Evolutionary conservation across 2,329 filamentous ascomycete species (phyloP).

Genomic region (Lachnellula subtilissima): DNA sequence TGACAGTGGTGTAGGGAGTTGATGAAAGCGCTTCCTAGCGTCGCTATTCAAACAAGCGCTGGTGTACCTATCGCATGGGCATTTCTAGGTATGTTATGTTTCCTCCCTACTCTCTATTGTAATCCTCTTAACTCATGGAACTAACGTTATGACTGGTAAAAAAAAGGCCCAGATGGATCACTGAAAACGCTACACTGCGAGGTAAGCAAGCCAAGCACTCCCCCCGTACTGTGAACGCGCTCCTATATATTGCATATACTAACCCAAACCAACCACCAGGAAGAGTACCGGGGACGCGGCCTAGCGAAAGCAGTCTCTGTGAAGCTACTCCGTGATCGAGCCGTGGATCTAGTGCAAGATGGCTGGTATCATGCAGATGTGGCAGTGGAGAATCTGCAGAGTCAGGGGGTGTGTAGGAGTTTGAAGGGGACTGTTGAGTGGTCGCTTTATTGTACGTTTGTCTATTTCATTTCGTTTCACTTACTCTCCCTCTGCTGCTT

Average conservation of each 20-base stretch:
- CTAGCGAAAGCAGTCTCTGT: conserved; percentile 57
- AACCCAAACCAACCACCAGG: conserved; percentile 30
- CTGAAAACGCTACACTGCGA: conserved; percentile 58
- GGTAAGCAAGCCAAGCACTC: conserved; percentile 23
- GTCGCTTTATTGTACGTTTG: conserved; percentile 6
- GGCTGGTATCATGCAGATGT: conserved; percentile 61
- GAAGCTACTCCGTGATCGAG: conserved; percentile 51
- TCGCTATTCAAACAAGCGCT: conserved; percentile 39
- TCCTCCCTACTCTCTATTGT: not conserved
- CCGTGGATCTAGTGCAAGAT: conserved; percentile 41
- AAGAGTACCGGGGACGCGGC: conserved; percentile 54
- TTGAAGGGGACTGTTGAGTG: conserved; percentile 45
- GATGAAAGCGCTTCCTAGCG: conserved; percentile 42
- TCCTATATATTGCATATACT: not conserved
- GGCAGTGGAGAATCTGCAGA: conserved; percentile 53
- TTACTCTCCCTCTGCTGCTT: too few relatives aligned
- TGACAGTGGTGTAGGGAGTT: too few relatives aligned
- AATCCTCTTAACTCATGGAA: too few relatives aligned
- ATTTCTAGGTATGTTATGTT: conserved; percentile 36
- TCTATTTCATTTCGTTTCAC: too few relatives aligned
- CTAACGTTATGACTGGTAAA: not conserved
- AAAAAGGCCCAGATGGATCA: conserved; percentile 55
- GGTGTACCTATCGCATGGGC: conserved; percentile 58
- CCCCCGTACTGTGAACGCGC: not conserved
- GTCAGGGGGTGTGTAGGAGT: conserved; percentile 57